phyloP scores from a whole-genome alignment of 768 basidiomycete genomes.

The Podaxis carcinomalis region DNA sequence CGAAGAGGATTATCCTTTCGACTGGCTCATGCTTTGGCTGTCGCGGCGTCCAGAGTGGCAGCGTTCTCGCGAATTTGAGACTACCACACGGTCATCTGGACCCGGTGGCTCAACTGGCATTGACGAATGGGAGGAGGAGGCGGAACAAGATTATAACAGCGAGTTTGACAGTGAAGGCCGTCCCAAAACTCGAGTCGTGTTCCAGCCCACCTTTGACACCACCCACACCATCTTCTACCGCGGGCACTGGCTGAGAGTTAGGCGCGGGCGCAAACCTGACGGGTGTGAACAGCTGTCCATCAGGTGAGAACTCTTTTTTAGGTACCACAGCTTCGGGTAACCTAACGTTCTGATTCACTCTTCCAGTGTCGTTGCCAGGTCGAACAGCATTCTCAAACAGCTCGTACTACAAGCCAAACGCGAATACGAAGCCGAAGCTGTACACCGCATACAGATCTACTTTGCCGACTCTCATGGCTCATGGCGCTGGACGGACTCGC shows the following conservation, averaged over 20 bases:
- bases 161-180: conserved; percentile 44
- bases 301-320: conserved; percentile 38
- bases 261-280: conserved; percentile 65
- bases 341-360: neutral
- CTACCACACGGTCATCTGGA: conserved; percentile 70
- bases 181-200: conserved; percentile 74
- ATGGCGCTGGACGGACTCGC: conserved; percentile 85
- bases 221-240: conserved; percentile 87
- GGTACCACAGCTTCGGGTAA: neutral
- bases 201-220: conserved; percentile 84
- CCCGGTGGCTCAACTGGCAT: conserved; percentile 49
- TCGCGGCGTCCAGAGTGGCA: conserved; percentile 85
- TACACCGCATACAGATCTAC: conserved; percentile 86
- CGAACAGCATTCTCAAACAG: conserved; percentile 81
- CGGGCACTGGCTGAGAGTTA: conserved; percentile 79
- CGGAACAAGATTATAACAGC: conserved; percentile 26
- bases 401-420: conserved; percentile 88
- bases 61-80: conserved; percentile 85
- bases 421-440: conserved; percentile 82
- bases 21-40: conserved; percentile 91
- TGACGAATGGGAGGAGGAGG: conserved; percentile 34
- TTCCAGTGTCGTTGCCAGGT: conserved; percentile 70
- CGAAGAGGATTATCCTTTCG: conserved; percentile 87
- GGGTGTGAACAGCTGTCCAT: conserved; percentile 74
- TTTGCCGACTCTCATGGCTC: conserved; percentile 85